Base-by-base conservation (phyloP, 202 grass and related monocot species). In the Hordeum pubiflorum region DNA sequence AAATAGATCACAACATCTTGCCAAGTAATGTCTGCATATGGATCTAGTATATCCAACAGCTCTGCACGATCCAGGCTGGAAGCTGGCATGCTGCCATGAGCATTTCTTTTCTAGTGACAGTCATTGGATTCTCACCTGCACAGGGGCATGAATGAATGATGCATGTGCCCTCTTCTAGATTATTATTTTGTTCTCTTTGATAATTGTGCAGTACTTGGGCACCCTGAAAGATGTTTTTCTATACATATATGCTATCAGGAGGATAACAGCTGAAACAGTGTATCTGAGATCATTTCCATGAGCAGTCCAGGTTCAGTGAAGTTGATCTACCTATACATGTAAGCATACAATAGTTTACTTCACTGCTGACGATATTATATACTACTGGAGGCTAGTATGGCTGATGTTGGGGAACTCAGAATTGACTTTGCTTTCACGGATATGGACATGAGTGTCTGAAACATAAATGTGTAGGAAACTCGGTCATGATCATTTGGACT, bases 61-160 rank as follows among this genome's bases (percentile, higher is more conserved):
- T 77, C 34, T 67, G 65, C 46, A 72, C 46, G 74, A 64, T 43
- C 34, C 78, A 82, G 87, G 70, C 64, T 82, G 82, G 87, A 84
- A 54, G 48, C 48, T 54, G 48, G 2, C 17, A 54, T 7, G 48
- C 46, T 2, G 46, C 2, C 46, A 6, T 52, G 15, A n/a, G 17
- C 17, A 6, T 17, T 50, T 50, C 13, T 50, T 50, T 17, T 48
- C 13, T 4, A 17, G 4, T 46, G 43, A 5, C 43, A 48, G 13
- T 17, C 87, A 77, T 85, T 89, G 82, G 87, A 89, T 89, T 72
- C 82, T 89, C 72, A 78, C 65, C 78, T 65, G 73, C 72, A 64
- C 58, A 21, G 55, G 32, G 34, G 34, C 86, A 78, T 36, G 23
- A 36, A 41, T 14, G n/a, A 50, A 50, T 50, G 46, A 21, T 24